Conservation (phyloP, 345 rosid species). For the Corchorus olitorius region DNA sequence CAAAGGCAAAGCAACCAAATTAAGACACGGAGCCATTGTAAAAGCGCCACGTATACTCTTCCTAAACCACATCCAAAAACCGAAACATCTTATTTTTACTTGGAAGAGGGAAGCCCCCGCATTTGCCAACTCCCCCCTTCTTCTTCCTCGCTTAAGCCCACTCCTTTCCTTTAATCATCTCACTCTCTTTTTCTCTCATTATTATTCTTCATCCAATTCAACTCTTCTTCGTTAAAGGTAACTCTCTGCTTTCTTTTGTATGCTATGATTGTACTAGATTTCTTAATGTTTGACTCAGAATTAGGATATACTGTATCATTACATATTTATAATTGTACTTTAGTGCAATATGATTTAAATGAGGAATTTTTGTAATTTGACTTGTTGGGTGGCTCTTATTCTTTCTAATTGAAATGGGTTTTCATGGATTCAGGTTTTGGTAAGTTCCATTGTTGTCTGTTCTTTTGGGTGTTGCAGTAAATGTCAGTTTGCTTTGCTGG, state of each 20-base stretch:
- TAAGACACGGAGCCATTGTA: neutral
- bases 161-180: neutral
- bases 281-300: neutral
- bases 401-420: neutral
- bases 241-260: neutral
- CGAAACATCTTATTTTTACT: neutral
- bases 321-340: neutral
- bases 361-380: no score
- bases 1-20: neutral
- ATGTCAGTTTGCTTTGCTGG: neutral
- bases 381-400: neutral
- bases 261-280: neutral
- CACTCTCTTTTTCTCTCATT: neutral
- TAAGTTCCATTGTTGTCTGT: neutral
- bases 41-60: constrained; percentile 13
- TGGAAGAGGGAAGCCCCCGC: neutral
- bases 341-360: neutral
- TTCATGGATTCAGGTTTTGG: neutral
- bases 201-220: neutral
- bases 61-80: neutral
- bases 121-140: neutral
- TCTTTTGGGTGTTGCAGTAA: neutral
- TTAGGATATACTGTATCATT: neutral
- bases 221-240: neutral
- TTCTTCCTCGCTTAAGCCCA: neutral